Percentiles rank a stretch among this genome's conserved stretches.
Evolutionary conservation across 257 asterid species (phyloP).

Genomic region (Gynochthodes officinalis): DNA sequence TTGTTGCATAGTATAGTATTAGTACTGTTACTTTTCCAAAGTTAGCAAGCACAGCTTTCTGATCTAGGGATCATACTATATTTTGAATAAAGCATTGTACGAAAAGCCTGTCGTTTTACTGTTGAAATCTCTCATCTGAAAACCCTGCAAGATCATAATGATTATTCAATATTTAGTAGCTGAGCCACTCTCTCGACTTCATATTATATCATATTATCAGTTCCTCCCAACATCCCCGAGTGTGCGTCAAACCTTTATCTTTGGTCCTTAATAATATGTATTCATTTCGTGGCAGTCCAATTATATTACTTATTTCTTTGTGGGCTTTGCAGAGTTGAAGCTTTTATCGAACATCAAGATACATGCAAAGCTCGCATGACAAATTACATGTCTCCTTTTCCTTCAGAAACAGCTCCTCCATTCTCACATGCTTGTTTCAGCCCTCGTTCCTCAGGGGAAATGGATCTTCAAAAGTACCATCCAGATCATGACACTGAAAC

Average conservation of each 20-base stretch:
- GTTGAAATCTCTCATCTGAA: constrained; percentile 8
- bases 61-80: constrained; percentile 20
- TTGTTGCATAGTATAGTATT: neutral
- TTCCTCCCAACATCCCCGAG: neutral
- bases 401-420: neutral
- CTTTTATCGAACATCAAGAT: constrained; percentile 48
- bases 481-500: neutral
- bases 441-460: constrained; percentile 5
- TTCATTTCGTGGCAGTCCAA: neutral
- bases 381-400: constrained; percentile 4
- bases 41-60: constrained; percentile 9
- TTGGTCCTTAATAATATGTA: neutral
- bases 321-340: constrained; percentile 33
- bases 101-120: constrained; percentile 11
- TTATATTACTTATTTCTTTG: neutral
- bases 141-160: constrained; percentile 4
- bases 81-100: constrained; percentile 4
- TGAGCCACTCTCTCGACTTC: neutral
- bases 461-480: neutral
- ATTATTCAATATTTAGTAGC: neutral
- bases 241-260: neutral
- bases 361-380: constrained; percentile 33
- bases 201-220: no score
- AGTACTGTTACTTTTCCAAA: neutral
- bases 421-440: constrained; percentile 12